These are phyloP conservation scores for Penicillium janthinellum DNA, from an alignment of 2,329 filamentous ascomycete species.

Conservation along the genomic window DNA sequence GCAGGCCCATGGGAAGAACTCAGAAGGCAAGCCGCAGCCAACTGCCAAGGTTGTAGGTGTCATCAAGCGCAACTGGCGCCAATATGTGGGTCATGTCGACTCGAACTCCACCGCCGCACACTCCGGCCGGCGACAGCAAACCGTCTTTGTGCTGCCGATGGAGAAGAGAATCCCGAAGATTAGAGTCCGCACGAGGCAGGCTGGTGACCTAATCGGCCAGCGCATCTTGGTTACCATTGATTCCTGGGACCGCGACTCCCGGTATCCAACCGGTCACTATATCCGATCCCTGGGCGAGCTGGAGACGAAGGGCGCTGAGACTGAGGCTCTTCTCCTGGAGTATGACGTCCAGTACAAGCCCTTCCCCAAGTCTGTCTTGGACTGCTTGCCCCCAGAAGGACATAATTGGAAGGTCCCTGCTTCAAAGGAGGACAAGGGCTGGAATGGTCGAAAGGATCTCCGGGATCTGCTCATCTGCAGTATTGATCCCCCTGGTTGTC, in stretches of 20 bases:
- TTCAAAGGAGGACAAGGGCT: conserved; percentile 78
- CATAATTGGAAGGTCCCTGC: conserved; percentile 90
- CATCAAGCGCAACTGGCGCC: conserved; percentile 94
- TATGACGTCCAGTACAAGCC: conserved; percentile 98
- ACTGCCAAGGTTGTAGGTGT: conserved; percentile 91
- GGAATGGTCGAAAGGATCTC: conserved; percentile 82
- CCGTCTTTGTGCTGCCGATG: conserved; percentile 94
- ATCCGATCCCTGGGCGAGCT: conserved; percentile 89
- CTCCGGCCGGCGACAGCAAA: conserved; percentile 83
- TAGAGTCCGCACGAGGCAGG: conserved; percentile 85
- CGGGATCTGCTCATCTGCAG: conserved; percentile 89
- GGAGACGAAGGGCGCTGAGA: conserved; percentile 97
- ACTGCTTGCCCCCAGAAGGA: conserved; percentile 87
- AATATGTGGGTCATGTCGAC: conserved; percentile 96
- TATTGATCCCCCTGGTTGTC: conserved; percentile 93
- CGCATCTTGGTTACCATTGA: conserved; percentile 92
- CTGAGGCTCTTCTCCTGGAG: conserved; percentile 88
- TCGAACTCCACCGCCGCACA: conserved; percentile 76
- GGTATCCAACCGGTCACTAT: conserved; percentile 91
- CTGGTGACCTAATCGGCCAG: conserved; percentile 84
- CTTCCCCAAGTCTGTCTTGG: conserved; percentile 91
- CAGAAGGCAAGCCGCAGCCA: conserved; percentile 79
- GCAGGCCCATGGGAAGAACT: conserved; percentile 73
- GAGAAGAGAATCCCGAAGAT: conserved; percentile 98
- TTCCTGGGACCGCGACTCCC: conserved; percentile 89